Evolutionary conservation across 1,284 basidiomycete genomes (phyloP).

Genomic region (Cryptococcus sp.): DNA sequence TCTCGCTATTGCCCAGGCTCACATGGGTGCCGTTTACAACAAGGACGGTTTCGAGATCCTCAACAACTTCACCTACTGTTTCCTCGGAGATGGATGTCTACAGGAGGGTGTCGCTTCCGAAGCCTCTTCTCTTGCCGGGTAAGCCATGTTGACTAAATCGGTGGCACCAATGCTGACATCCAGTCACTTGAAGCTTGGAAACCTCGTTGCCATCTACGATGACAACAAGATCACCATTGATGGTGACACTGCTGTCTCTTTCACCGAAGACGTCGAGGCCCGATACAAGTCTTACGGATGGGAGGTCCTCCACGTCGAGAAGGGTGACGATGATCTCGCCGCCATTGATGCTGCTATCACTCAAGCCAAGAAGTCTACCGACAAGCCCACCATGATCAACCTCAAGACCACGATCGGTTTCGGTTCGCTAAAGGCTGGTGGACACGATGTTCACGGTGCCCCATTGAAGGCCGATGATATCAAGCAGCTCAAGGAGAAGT

Average conservation of each 20-base stretch:
- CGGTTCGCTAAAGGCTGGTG: conserved; percentile 87
- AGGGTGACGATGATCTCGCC: conserved; percentile 76
- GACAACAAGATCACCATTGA: conserved; percentile 95
- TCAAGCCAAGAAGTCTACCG: conserved; percentile 68
- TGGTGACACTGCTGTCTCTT: conserved; percentile 83
- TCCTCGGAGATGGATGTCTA: conserved; percentile 90
- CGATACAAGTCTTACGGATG: conserved; percentile 89
- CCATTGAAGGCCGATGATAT: conserved; percentile 93
- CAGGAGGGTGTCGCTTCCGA: conserved; percentile 93
- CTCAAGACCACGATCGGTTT: conserved; percentile 88
- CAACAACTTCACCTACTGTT: conserved; percentile 90
- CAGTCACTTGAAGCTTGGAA: conserved; percentile 83
- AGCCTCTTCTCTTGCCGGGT: conserved; percentile 80
- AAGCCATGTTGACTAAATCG: conserved; percentile 6
- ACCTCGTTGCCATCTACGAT: conserved; percentile 86
- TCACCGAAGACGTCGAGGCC: conserved; percentile 88
- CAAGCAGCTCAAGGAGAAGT: conserved; percentile 73
- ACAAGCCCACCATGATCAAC: conserved; percentile 81
- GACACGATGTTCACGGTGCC: conserved; percentile 86
- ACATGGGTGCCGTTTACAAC: conserved; percentile 84
- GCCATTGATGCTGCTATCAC: conserved; percentile 75
- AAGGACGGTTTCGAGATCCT: conserved; percentile 77
- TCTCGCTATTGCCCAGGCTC: conserved; percentile 86
- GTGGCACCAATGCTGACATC: conserved; percentile 1
- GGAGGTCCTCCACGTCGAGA: conserved; percentile 79